Evolutionary conservation across 306 rosid genomes (phyloP).

Genomic region (Castanea mollissima): DNA sequence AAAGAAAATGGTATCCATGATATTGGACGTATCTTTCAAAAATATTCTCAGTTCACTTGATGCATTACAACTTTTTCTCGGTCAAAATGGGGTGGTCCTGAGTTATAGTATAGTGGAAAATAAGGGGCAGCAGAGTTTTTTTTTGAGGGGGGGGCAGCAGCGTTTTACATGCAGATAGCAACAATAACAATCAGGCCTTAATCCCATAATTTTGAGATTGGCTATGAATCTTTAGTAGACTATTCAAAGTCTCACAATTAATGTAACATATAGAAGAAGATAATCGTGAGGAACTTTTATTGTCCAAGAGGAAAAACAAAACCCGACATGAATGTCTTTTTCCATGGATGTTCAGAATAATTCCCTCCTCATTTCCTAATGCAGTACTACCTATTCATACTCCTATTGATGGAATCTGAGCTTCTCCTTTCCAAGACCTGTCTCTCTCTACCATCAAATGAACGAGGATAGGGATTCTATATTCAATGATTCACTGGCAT

Average conservation of each 20-base stretch:
- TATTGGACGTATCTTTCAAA: not conserved
- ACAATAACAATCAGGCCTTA: no score
- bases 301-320: slow-evolving; percentile 40
- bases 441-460: slow-evolving; percentile 39
- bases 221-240: no score
- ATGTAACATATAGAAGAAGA: not conserved
- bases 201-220: no score
- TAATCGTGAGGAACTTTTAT: slow-evolving; percentile 20
- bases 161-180: not conserved
- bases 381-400: slow-evolving; percentile 30
- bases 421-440: slow-evolving; percentile 23
- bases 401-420: slow-evolving; percentile 41
- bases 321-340: slow-evolving; percentile 29
- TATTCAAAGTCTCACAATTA: not conserved
- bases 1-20: no score
- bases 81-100: not conserved
- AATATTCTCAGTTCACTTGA: not conserved
- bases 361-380: slow-evolving; percentile 22
- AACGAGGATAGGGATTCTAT: slow-evolving; percentile 41
- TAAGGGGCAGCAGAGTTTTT: not conserved
- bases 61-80: not conserved
- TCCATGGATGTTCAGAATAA: slow-evolving; percentile 28
- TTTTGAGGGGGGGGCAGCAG: not conserved
- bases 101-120: not conserved
- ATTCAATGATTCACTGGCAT: not conserved